Base-by-base conservation (phyloP, 2,329 filamentous ascomycete genomes). In the Escovopsis sp. region DNA sequence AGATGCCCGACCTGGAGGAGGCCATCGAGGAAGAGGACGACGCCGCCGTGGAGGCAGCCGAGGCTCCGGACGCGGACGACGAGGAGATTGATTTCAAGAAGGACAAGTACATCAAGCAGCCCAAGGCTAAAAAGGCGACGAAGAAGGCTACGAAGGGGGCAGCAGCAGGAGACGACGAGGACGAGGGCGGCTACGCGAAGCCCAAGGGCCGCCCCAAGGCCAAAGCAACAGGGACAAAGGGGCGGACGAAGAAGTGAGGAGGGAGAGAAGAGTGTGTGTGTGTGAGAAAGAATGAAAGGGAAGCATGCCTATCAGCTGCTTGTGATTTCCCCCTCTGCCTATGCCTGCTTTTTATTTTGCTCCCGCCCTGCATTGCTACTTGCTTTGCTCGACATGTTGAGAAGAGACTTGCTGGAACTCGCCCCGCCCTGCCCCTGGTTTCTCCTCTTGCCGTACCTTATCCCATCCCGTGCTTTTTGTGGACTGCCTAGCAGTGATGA, bases 101-200 rank as follows among this genome's bases (percentile, higher is more conserved):
- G 58, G 91, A 98, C 63, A 96, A 95, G 62, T 95, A 94, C 55
- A 88, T 96, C 59, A 94, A 91, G 61, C 74, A 82, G 57, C 85
- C 89, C 11, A 95, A 94, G 70, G 77, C 62, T 4, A 77, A 76
- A 55, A 74, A 76, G 57, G 28, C 28, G 6, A 55, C 61, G n/a
- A 68, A 67, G 54, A 67, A 65, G 49, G 47, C 59, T 1, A 62
- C 47, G 37, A 69, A 69, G 43, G 63, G 61, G 30, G 61, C 58
- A 8, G 18, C 38, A 12, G 41, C 40, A 36, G 63, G 64, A 11
- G 68, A 68, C 1, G 69, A 66, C 10, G 67, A 66, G 39, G 73
- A 72, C 9, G 69, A 67, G 43, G 69, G 66, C 10, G 67, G 65
- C 39, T 73, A 72, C 10, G 69, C 67, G 43, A 73, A 73, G 50